Base-by-base conservation (phyloP, 257 asterid species). In the Ballota nigra region DNA sequence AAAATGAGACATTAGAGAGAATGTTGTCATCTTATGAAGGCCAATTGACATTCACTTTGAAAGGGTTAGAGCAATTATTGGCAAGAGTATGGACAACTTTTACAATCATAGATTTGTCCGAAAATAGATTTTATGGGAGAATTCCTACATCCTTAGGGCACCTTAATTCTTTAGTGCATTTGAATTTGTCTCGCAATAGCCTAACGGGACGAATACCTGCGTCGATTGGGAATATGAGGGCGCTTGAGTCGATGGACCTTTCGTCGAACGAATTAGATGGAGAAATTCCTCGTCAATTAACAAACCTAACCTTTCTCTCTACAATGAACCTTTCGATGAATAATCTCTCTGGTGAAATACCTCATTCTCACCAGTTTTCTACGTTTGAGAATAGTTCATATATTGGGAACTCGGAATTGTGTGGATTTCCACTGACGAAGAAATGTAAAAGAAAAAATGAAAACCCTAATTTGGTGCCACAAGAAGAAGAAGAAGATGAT, bases 171-270 rank as follows among this genome's bases (percentile, higher is more conserved):
- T 45, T 75, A 1, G 4, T 18, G 8, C 20, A 31, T 24, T 64
- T 68, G 34, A 60, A 47, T 40, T 12, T 69, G 60, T 62, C 72
- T 8, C 59, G 13, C 8, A 75, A 69, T 3, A 26, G 12, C 12
- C 47, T 75, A 5, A 47, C 75, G 1, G 61, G 79, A 1, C 33
- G 11, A 0, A 68, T 68, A 28, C 67, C 67, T 0, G 0, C 31
- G 0, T 5, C 70, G 3, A 13, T 74, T 0, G 67, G 38, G 24
- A 11, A 59, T 28, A 11, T 69, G 23, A 61, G 19, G n/a, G 53
- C 28, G 51, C 59, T 75, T 8, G 80, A 69, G 11, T 62, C 76
- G 2, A 53, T 76, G 67, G 80, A 69, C 45, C 34, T 69, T 4
- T 68, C 72, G 10, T 70, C 60, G 1, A 70, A 76, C 33, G 2